These are phyloP conservation scores for Sporothrix humicola DNA, from an alignment of 2,329 filamentous ascomycete genomes.

Conservation along the genomic window DNA sequence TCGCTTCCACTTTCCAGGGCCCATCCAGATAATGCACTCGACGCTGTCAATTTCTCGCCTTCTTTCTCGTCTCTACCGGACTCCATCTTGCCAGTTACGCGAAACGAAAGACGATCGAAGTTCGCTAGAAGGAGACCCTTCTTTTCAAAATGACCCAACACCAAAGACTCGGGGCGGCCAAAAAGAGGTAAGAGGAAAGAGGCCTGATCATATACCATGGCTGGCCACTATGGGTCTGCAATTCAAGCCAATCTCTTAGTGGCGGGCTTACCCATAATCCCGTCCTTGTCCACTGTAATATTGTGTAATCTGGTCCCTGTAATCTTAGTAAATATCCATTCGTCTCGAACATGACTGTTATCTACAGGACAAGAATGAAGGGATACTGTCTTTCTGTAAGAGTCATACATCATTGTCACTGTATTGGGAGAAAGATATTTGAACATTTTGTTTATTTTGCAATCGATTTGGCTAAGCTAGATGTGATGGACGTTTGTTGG, in stretches of 20 bases:
- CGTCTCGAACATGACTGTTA: background rate
- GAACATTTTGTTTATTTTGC: background rate
- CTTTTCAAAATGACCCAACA: background rate
- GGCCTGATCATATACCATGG: no score
- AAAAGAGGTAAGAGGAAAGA: no score
- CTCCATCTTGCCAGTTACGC: conserved; percentile 1
- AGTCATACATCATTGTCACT: background rate
- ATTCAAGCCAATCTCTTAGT: background rate
- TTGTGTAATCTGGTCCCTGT: background rate
- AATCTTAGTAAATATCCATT: background rate
- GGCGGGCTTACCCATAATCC: background rate
- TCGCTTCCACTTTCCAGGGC: no score
- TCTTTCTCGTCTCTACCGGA: background rate
- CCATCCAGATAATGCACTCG: conserved; percentile 2
- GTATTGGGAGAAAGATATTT: background rate
- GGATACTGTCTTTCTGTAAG: background rate
- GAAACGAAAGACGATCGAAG: conserved; percentile 14
- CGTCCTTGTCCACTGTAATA: background rate
- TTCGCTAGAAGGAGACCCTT: conserved; percentile 3
- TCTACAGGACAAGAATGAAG: background rate
- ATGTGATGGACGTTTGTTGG: background rate
- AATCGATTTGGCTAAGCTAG: conserved; percentile 2
- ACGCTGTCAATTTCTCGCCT: background rate
- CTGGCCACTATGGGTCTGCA: background rate
- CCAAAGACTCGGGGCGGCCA: conserved; percentile 6